Conservation (phyloP, 768 basidiomycete genomes). For the Boletus sp. region DNA sequence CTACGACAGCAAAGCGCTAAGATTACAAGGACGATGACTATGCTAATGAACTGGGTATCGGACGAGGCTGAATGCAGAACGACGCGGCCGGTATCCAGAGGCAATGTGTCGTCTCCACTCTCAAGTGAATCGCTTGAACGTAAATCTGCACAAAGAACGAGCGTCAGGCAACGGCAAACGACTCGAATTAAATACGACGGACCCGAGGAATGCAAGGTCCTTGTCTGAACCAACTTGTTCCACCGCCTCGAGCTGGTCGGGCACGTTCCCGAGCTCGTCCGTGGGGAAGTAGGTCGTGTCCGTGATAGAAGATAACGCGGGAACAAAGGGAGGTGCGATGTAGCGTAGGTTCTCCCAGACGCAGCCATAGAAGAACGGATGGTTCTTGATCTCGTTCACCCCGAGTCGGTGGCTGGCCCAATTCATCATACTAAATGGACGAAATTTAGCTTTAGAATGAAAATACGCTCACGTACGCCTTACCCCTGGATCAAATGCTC, state of each 20-base stretch:
- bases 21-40: conserved; percentile 30
- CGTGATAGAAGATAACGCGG: conserved; percentile 85
- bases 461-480: conserved; percentile 20
- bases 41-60: conserved; percentile 29
- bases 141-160: conserved; percentile 52
- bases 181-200: conserved; percentile 18
- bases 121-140: conserved; percentile 72
- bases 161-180: conserved; percentile 2
- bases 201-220: conserved; percentile 68
- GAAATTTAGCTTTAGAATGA: conserved; percentile 4
- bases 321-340: conserved; percentile 96
- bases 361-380: conserved; percentile 93
- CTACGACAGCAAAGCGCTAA: conserved; percentile 18
- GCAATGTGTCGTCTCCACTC: neutral
- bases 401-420: conserved; percentile 74
- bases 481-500: conserved; percentile 88
- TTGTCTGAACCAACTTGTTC: conserved; percentile 66
- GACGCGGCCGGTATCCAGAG: neutral
- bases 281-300: conserved; percentile 98
- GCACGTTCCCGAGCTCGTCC: conserved; percentile 78
- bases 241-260: conserved; percentile 57
- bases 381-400: conserved; percentile 85
- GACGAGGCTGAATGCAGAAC: conserved; percentile 4
- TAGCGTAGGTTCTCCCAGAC: conserved; percentile 91
- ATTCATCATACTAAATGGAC: conserved; percentile 70